Conservation (phyloP, 2,329 filamentous ascomycete species). For the Diaporthe capsici region DNA sequence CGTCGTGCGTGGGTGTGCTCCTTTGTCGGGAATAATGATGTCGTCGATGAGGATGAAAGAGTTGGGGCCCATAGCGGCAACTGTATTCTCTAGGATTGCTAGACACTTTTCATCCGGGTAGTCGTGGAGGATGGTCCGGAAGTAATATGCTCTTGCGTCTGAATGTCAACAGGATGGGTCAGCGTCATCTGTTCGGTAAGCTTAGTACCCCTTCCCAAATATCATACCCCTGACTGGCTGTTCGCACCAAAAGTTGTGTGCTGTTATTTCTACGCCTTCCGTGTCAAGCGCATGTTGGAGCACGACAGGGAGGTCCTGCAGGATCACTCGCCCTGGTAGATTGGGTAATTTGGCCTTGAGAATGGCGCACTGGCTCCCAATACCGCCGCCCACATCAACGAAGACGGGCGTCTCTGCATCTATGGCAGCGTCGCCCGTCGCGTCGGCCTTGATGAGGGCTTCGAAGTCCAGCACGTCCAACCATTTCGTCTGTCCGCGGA, state of each 20-base stretch:
- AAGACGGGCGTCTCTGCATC: not conserved
- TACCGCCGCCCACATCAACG: slow-evolving; percentile 28
- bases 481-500: slow-evolving; percentile 40
- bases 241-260: slow-evolving; percentile 25
- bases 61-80: slow-evolving; percentile 48
- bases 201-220: not conserved
- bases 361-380: slow-evolving; percentile 30
- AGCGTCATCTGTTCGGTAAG: not conserved
- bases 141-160: slow-evolving; percentile 49
- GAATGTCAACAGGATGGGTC: slow-evolving; percentile 40
- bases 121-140: slow-evolving; percentile 54
- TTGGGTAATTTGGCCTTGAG: slow-evolving; percentile 5
- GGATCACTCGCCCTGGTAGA: slow-evolving; percentile 19
- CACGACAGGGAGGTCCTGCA: slow-evolving; percentile 27
- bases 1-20: slow-evolving; percentile 49
- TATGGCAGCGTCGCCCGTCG: not conserved
- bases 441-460: slow-evolving; percentile 17
- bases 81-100: slow-evolving; percentile 51
- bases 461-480: slow-evolving; percentile 43
- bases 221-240: slow-evolving; percentile 35
- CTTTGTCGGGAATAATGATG: slow-evolving; percentile 54
- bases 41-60: slow-evolving; percentile 54
- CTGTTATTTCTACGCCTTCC: slow-evolving; percentile 31
- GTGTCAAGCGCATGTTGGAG: slow-evolving; percentile 14
- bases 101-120: slow-evolving; percentile 49